phyloP scores from a whole-genome alignment of 805 yeast species.

The Lipomyces chichibuensis region DNA sequence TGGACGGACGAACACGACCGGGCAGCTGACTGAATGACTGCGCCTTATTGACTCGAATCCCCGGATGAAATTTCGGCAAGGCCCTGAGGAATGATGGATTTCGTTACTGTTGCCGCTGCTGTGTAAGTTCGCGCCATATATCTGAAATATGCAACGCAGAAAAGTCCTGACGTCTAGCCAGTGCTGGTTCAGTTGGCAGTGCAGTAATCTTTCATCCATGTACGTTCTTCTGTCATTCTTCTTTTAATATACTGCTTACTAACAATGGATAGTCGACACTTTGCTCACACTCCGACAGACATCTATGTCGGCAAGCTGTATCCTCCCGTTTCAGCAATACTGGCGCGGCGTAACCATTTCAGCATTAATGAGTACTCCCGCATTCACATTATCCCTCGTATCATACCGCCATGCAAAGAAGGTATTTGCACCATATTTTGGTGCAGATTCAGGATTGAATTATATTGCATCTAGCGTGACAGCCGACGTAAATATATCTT shows the following conservation, averaged over 20 bases:
- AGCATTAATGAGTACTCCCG: slow-evolving; percentile 48
- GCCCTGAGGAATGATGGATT: slow-evolving; percentile 14
- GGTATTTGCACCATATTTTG: slow-evolving; percentile 35
- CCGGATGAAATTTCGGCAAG: not conserved
- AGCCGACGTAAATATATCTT: slow-evolving; percentile 17
- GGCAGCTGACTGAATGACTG: not conserved
- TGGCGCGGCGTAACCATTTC: slow-evolving; percentile 47
- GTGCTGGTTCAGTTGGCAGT: slow-evolving; percentile 32
- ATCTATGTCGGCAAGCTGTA: slow-evolving; percentile 11
- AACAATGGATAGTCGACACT: slow-evolving; percentile 26
- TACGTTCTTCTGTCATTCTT: not conserved
- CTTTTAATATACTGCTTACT: not conserved
- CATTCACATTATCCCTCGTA: slow-evolving; percentile 48
- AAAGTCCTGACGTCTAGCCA: not conserved
- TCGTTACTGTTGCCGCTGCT: slow-evolving; percentile 27
- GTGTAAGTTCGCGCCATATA: slow-evolving; percentile 16
- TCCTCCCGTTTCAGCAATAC: slow-evolving; percentile 28
- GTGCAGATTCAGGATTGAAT: slow-evolving; percentile 21
- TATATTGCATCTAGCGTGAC: slow-evolving; percentile 22
- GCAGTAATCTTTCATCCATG: slow-evolving; percentile 34
- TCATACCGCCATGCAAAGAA: slow-evolving; percentile 48
- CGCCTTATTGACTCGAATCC: not conserved
- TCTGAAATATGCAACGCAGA: not conserved
- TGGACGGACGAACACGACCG: too few species aligned
- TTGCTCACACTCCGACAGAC: slow-evolving; percentile 31